Evolutionary conservation across 441 rosid genomes (phyloP), one percentile per base, ranked within the genome.

Genomic region (Eutrema salsugineum): DNA sequence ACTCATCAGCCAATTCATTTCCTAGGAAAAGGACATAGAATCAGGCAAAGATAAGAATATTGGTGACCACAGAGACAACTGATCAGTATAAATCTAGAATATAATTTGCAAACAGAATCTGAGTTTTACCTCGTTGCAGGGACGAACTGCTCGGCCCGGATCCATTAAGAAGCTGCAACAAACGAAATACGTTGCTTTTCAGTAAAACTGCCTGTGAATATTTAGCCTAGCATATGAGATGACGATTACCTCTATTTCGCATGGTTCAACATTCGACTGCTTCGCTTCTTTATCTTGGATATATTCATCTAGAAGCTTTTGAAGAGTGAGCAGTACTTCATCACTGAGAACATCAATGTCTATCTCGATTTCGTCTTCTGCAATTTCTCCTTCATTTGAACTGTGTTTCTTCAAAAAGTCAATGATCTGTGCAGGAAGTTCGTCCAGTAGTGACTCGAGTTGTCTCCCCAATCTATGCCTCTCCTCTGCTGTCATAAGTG

Each of bases 291-390:
- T 83, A 79, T 81, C 82, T 70, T 50, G 83, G 63, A 80, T 63
- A 79, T 82, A 77, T 51, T 84, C 88, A 72, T 85, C 86, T 44
- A 88, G 62, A 76, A 88, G 86, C 68, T 82, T 83, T 51, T 82
- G 73, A 66, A 88, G 82, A 39, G 59, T 68, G 64, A 88, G 75
- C 68, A 88, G 76, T 40, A 86, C 84, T 74, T 86, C 91, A 75
- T 83, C 84, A 59, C 86, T 79, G 61, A 88, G 91, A 59, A 77
- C 94, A 68, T 88, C 86, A 39, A 88, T 88, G 78, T 88, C 86
- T 66, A 88, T 86, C 84, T 86, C 93, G 47, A 88, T 86, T 64
- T 88, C 91, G 22, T 86, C 90, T 67, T 86, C 94, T n/a, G 82
- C 90, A 51, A 82, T 66, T 35, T 82, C 87, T 54, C 63, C 80